These are phyloP conservation scores for Cyphellophora attinorum DNA, from an alignment of 2,329 filamentous ascomycete species.

Conservation along the genomic window DNA sequence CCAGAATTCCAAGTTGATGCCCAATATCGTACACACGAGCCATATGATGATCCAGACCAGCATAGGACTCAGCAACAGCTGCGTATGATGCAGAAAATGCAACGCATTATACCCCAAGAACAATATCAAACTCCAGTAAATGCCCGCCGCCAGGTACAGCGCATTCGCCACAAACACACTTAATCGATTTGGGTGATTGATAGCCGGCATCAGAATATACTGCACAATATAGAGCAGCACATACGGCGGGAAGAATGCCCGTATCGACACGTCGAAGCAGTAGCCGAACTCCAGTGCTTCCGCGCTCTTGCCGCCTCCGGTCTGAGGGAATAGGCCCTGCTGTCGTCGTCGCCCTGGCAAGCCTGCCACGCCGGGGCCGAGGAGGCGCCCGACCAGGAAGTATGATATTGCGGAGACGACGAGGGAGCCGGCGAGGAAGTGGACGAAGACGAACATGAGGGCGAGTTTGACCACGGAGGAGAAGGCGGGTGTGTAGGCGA, in stretches of 20 bases:
- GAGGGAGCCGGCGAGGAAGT: constrained; percentile 53
- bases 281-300: constrained; percentile 61
- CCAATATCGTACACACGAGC: constrained; percentile 40
- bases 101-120: constrained; percentile 62
- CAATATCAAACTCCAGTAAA: constrained; percentile 59
- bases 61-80: constrained; percentile 54
- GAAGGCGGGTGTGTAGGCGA: constrained; percentile 42
- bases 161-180: constrained; percentile 53
- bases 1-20: constrained; percentile 36
- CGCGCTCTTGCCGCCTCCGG: constrained; percentile 31
- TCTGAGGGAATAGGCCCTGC: constrained; percentile 51
- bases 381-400: constrained; percentile 52
- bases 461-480: constrained; percentile 37
- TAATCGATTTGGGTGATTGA: constrained; percentile 31
- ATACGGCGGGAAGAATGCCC: constrained; percentile 60
- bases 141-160: constrained; percentile 55
- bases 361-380: constrained; percentile 42
- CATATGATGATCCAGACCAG: constrained; percentile 51
- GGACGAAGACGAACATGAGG: constrained; percentile 42
- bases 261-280: constrained; percentile 60
- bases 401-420: constrained; percentile 53
- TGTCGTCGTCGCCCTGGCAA: constrained; percentile 36
- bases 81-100: constrained; percentile 58
- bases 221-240: constrained; percentile 58
- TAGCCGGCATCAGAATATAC: constrained; percentile 56